Base-by-base conservation (phyloP, 805 yeast genomes). In the Schizosaccharomyces octosporus region DNA sequence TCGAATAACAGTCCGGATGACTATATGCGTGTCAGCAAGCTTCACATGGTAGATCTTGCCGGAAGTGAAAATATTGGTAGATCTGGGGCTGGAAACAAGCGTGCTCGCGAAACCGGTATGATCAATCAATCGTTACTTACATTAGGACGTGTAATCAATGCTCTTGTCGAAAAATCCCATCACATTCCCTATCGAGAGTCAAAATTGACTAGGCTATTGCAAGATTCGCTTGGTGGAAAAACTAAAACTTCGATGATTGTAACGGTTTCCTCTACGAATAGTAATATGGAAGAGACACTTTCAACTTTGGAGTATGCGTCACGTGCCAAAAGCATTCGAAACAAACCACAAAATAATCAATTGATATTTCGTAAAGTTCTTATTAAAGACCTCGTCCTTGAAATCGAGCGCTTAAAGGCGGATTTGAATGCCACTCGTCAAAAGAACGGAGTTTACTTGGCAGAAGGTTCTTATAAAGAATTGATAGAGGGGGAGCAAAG, bases 101-200 rank as follows among this genome's bases (percentile, higher is more conserved):
- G 95, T 55, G 96, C 95, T 0, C 82, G 87, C 65, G 98, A 90
- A 69, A 95, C 97, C 0, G 97, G 96, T 0, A 81, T 87, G 21
- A 89, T 89, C 60, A 90, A 90, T 71, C 95, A 87, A 70, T 84
- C 94, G 70, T 74, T 90, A 61, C 73, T 90, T 45, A 83, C 96
- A 0, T 75, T 90, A 55, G 97, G 97, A 0, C 76, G 95, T 64
- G 97, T 90, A 0, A 89, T 90, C 24, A 88, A 84, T 69, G 76
- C 81, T 0, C 71, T 84, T 21, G 85, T 81, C 2, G 86, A 81
- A 65, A 76, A 76, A 48, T 75, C 77, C 21, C 72, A 78, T 2
- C 95, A 87, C 69, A 80, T 90, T 39, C 97, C 97, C 0, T 88
- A 87, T 69, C 69, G 95, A 64, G 95, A 86, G 66, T 85, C 93